These are phyloP conservation scores for Lithospermum erythrorhizon DNA, from an alignment of 257 asterid genomes.

Conservation along the genomic window DNA sequence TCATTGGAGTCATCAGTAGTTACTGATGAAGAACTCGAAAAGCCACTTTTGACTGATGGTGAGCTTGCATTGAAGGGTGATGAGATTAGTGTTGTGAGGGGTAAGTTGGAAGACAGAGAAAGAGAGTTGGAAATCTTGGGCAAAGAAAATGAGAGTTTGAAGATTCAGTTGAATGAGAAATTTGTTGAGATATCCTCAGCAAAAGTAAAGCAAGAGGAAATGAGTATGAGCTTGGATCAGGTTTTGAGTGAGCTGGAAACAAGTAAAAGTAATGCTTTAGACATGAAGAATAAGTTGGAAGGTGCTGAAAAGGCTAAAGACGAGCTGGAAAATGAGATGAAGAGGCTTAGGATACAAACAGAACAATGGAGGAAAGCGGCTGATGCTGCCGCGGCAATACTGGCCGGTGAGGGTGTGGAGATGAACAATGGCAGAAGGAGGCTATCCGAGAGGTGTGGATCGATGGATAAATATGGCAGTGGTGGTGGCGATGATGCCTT, in stretches of 20 bases:
- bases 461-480: constrained; percentile 74
- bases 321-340: constrained; percentile 71
- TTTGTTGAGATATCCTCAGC: constrained; percentile 25
- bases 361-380: constrained; percentile 99
- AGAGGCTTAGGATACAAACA: constrained; percentile 70
- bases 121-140: constrained; percentile 27
- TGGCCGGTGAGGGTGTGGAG: constrained; percentile 52
- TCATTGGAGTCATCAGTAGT: constrained; percentile 15
- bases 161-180: constrained; percentile 35
- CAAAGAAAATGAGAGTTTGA: constrained; percentile 40
- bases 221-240: constrained; percentile 22
- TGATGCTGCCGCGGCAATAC: constrained; percentile 81
- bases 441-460: constrained; percentile 82
- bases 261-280: constrained; percentile 24
- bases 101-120: constrained; percentile 43
- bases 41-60: constrained; percentile 13
- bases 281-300: constrained; percentile 36
- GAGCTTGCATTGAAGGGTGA: constrained; percentile 42
- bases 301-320: constrained; percentile 41
- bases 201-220: constrained; percentile 32
- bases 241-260: constrained; percentile 48
- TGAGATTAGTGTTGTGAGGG: constrained; percentile 28
- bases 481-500: constrained; percentile 18
- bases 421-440: constrained; percentile 36
- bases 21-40: constrained; percentile 20